These are phyloP conservation scores for Fusarium sambucinum DNA, from an alignment of 2,329 filamentous ascomycete genomes.

Conservation along the genomic window DNA sequence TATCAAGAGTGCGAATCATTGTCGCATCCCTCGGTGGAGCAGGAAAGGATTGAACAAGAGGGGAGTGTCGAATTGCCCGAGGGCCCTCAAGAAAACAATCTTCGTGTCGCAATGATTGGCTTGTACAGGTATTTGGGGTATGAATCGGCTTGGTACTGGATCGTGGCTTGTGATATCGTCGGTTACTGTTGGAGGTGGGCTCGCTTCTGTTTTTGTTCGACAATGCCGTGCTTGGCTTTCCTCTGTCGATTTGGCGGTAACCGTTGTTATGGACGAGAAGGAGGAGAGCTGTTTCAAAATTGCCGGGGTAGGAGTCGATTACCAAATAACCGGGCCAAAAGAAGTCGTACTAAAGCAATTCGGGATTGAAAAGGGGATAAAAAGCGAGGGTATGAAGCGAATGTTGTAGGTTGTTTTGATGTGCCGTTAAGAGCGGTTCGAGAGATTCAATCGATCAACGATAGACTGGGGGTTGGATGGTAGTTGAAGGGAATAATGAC, in stretches of 20 bases:
- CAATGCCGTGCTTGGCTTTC: conserved; percentile 24
- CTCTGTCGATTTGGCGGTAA: conserved; percentile 30
- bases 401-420: conserved; percentile 25
- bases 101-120: not conserved
- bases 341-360: conserved; percentile 40
- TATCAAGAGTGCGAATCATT: conserved; percentile 53
- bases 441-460: conserved; percentile 44
- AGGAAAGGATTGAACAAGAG: conserved; percentile 26
- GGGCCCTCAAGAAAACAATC: conserved; percentile 1
- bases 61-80: conserved; percentile 31
- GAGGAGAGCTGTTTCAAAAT: conserved; percentile 46
- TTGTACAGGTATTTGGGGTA: not conserved
- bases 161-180: conserved; percentile 27
- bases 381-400: conserved; percentile 44
- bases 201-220: conserved; percentile 41
- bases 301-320: conserved; percentile 41
- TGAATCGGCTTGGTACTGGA: conserved; percentile 11
- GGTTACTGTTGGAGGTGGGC: conserved; percentile 22
- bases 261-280: conserved; percentile 43
- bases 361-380: conserved; percentile 41
- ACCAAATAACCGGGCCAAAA: conserved; percentile 40
- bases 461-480: conserved; percentile 33
- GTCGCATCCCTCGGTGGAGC: conserved; percentile 48
- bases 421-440: conserved; percentile 18
- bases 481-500: conserved; percentile 15